Evolutionary conservation across 768 basidiomycete species (phyloP).

Genomic region (Podaxis sp.): DNA sequence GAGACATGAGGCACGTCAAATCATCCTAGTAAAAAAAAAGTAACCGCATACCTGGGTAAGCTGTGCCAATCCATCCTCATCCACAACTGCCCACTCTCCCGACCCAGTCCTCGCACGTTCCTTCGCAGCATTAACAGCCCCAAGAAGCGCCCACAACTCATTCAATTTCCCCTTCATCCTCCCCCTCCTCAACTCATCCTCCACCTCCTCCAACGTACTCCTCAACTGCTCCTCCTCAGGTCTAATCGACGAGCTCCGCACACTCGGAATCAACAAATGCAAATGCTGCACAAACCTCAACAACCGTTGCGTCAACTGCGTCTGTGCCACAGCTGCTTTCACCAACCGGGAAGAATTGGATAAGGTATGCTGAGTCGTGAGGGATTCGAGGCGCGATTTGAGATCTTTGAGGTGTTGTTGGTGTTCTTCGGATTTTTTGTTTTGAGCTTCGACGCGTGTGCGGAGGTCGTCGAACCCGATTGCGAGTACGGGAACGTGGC

Average conservation of each 20-base stretch:
- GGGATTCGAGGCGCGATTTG: constrained; percentile 56
- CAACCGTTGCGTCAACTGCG: constrained; percentile 69
- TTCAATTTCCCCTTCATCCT: constrained; percentile 71
- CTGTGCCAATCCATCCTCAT: constrained; percentile 78
- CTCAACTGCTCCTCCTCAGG: constrained; percentile 80
- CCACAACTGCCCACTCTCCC: constrained; percentile 78
- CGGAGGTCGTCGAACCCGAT: constrained; percentile 82
- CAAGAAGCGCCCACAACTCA: constrained; percentile 84
- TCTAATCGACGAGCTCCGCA: constrained; percentile 72
- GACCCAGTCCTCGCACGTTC: constrained; percentile 45
- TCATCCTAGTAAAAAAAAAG: constrained; percentile 6
- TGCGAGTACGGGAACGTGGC: constrained; percentile 71
- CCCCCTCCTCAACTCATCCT: constrained; percentile 66
- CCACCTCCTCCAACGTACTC: constrained; percentile 67
- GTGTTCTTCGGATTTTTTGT: constrained; percentile 61
- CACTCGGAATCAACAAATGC: constrained; percentile 73
- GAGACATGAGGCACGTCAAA: constrained; percentile 11
- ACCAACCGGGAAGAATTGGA: constrained; percentile 67
- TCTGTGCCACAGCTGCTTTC: constrained; percentile 60
- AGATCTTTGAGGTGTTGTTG: constrained; percentile 73
- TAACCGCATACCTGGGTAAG: constrained; percentile 59
- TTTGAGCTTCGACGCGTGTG: constrained; percentile 74
- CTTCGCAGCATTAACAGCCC: constrained; percentile 62
- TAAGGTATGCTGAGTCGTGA: constrained; percentile 62
- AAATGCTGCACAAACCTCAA: constrained; percentile 70